Evolutionary conservation across 345 rosid genomes (phyloP), one percentile per base, ranked within the genome.

Genomic region (Bruguiera sexangula): DNA sequence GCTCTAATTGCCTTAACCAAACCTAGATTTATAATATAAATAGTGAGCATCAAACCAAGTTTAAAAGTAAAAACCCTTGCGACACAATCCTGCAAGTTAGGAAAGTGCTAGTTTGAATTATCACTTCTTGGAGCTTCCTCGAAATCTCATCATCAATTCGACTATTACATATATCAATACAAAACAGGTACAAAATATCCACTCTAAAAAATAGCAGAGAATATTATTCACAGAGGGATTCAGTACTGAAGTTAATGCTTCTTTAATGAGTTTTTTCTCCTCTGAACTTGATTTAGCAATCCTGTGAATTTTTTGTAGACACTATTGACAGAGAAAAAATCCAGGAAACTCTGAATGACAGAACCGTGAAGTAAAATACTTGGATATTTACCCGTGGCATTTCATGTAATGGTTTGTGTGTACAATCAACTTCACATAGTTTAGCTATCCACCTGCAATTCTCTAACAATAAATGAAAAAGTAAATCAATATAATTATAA

Each of bases 81-180:
- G 65, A 91, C 96, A 73, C 96, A 94, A 5, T 88, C 96, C 63
- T 87, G 73, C 89, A 94, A 84, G 72, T 78, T 81, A 51, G 97
- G 93, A 69, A 91, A 94, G 90, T 90, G 85, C 72, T 86, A 88
- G 74, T 79, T 87, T 55, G 95, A 74, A 74, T 91, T 89, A 80
- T 86, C 84, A 75, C 91, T 79, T 89, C 97, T 77, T 85, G 82
- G 57, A 94, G 95, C 80, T 94, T 93, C 81, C 72, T 85, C 76
- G 86, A 63, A 67, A 97, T 97, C 71, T 84, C 81, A 50, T 89
- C 91, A 79, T 96, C 97, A 8, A 93, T 87, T 97, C 98, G 91
- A 74, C 97, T 89, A 79, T 37, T 73, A 70, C 34, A 67, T n/a
- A 55, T 18, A 39, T 55, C 59, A 64, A 8, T 34, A 34, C 37